Evolutionary conservation across 306 rosid species (phyloP), one percentile per base, ranked within the genome.

Genomic region (Spatholobus suberectus): DNA sequence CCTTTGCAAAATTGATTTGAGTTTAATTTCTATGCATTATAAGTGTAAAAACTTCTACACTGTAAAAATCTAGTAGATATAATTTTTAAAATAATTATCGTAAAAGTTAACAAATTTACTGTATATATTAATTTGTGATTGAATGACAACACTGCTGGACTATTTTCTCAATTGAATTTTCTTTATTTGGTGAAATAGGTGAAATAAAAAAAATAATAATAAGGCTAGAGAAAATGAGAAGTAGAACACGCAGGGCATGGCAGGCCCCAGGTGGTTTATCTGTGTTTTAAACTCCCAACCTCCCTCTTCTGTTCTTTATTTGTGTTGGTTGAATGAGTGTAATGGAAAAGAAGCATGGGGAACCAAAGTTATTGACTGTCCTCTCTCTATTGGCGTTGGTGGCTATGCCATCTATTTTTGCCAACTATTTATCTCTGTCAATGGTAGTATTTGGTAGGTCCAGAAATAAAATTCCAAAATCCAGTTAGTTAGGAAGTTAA

Each of bases 381-480:
- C 40, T 37, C 57, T 40, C 35, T 79, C 6, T 65, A 23, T 71
- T 66, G 81, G 70, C 58, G 47, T 63, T 73, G 82, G 71, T 86
- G 81, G 82, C 66, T 73, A 62, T 65, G 49, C 46, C 32, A 47
- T 81, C 63, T 76, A 44, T 17, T 46, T n/a, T 67, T 73, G 52
- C 43, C 75, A 47, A 51, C 73, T 66, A 20, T 58, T 73, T 76
- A 72, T 81, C 82, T 59, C 82, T 59, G 41, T 67, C 70, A 12
- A 21, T 32, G 84, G 69, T 59, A 77, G 69, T 59, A 77, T 70
- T 63, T 67, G 88, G 76, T 75, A 79, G 88, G 81, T 70, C 77
- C 49, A 43, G 20, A 54, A 70, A 54, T 80, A 54, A 84, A 65
- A 63, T 63, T 70, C 67, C 69, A 37, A 74, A 80, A 38, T 61